Evolutionary conservation across 1,139 yeast species (phyloP).

Genomic region (Pichia sp.): DNA sequence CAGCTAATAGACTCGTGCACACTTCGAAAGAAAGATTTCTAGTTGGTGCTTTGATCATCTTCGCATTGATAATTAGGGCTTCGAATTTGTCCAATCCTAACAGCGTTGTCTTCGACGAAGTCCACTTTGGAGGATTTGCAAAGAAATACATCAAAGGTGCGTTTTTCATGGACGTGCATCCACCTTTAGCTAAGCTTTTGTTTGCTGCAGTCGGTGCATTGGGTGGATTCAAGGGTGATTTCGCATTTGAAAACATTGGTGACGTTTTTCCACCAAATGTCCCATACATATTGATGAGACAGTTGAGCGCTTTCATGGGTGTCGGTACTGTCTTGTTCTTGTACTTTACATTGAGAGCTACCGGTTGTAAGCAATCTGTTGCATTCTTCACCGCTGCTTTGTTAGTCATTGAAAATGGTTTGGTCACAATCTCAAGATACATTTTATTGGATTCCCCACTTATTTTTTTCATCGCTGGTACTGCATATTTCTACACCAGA

Average conservation of each 20-base stretch:
- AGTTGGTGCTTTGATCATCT: slow-evolving; percentile 47
- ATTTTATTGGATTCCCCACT: slow-evolving; percentile 89
- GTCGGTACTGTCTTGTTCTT: slow-evolving; percentile 70
- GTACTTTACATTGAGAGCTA: slow-evolving; percentile 76
- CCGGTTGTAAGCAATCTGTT: slow-evolving; percentile 80
- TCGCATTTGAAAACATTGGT: slow-evolving; percentile 70
- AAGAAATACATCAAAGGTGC: slow-evolving; percentile 65
- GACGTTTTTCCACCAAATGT: slow-evolving; percentile 51
- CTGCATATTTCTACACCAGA: slow-evolving; percentile 75
- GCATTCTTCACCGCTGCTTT: slow-evolving; percentile 64
- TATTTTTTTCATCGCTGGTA: slow-evolving; percentile 83
- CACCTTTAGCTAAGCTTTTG: slow-evolving; percentile 87
- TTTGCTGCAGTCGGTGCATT: slow-evolving; percentile 71
- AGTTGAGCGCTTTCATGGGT: slow-evolving; percentile 80
- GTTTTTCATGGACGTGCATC: slow-evolving; percentile 91
- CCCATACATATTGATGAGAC: slow-evolving; percentile 82
- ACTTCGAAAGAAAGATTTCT: slow-evolving; percentile 37
- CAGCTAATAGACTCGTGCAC: slow-evolving; percentile 35
- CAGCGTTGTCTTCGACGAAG: slow-evolving; percentile 92
- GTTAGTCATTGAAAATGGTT: slow-evolving; percentile 78
- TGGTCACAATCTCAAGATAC: slow-evolving; percentile 83
- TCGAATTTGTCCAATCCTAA: slow-evolving; percentile 61
- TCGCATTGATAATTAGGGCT: slow-evolving; percentile 57
- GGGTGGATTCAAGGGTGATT: slow-evolving; percentile 76
- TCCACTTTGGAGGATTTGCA: slow-evolving; percentile 78